A percentile compares a stretch with the other conserved stretches of the same genome.
phyloP scores from a whole-genome alignment of 176 grass and related monocot species.

The Dactylis glomerata region DNA sequence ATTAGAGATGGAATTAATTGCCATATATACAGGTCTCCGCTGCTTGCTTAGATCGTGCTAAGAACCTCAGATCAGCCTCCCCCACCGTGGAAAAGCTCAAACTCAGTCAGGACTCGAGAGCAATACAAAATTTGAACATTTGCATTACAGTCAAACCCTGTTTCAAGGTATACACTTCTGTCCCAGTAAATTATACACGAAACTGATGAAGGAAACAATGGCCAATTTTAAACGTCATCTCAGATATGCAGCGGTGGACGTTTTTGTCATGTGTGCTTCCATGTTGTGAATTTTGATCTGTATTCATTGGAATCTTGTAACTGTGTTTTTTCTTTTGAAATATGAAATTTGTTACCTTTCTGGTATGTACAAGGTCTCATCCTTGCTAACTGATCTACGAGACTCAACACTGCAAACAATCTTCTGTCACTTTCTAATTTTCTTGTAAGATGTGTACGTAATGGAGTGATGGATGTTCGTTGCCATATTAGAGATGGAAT shows the following conservation, averaged over 20 bases:
- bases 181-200: conserved; percentile 38
- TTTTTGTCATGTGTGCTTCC: background rate
- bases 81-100: background rate
- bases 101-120: background rate
- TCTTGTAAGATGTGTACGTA: too few relatives aligned
- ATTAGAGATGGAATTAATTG: background rate
- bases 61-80: background rate
- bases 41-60: background rate
- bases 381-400: too few relatives aligned
- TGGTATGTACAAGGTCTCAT: too few relatives aligned
- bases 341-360: too few relatives aligned
- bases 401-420: too few relatives aligned
- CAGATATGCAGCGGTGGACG: background rate
- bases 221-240: background rate
- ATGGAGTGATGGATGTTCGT: background rate
- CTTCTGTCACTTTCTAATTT: too few relatives aligned
- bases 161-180: conserved; percentile 5
- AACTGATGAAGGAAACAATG: background rate
- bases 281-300: background rate
- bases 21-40: background rate
- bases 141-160: conserved; percentile 11
- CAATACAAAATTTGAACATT: conserved; percentile 28
- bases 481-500: background rate
- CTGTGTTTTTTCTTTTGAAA: too few relatives aligned
- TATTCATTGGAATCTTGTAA: background rate